Base-by-base conservation (phyloP, 805 yeast genomes). In the Isabelozyma heimii region DNA sequence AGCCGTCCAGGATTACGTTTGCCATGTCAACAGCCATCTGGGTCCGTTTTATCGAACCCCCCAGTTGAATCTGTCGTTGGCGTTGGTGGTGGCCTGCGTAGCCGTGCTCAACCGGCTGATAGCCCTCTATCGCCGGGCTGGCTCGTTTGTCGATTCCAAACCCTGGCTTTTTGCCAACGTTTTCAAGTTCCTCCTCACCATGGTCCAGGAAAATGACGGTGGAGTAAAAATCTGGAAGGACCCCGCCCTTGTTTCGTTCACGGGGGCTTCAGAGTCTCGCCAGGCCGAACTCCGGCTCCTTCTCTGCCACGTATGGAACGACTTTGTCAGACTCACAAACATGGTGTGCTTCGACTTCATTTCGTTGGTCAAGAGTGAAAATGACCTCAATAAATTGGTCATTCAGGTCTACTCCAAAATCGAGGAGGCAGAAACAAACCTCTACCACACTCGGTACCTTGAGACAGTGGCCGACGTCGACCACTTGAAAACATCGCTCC, bases 251-350 rank as follows among this genome's bases (percentile, higher is more conserved):
- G 57, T 72, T 1, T 40, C 33, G 2, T 53, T 66, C 41, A 45
- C 48, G 17, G 60, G 50, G 7, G 45, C 54, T 14, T 58, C 50
- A 6, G 43, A 59, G 1, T 54, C 52, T 15, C 55, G 52, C 40
- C 59, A 58, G 37, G 47, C 56, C 15, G 62, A 61, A 13, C 42
- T 71, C 7, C 59, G 66, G 40, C 40, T 67, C 5, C 70, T 69
- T 43, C 49, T 68, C 13, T 62, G 73, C 45, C 57, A 53, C 37
- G 30, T 72, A 6, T 73, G 77, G 77, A 51, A 53, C 39, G 73
- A 69, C 30, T 35, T 67, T n/a, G 49, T 73, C n/a, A 47, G 76
- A 14, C 44, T 69, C 14, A 45, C 59, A 6, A 72, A 72, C 55
- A 50, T 60, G 40, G 60, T 59, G 6, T 46, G 60, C 0, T 60